phyloP scores from a whole-genome alignment of 257 asterid species.

The Ophiorrhiza pumila region DNA sequence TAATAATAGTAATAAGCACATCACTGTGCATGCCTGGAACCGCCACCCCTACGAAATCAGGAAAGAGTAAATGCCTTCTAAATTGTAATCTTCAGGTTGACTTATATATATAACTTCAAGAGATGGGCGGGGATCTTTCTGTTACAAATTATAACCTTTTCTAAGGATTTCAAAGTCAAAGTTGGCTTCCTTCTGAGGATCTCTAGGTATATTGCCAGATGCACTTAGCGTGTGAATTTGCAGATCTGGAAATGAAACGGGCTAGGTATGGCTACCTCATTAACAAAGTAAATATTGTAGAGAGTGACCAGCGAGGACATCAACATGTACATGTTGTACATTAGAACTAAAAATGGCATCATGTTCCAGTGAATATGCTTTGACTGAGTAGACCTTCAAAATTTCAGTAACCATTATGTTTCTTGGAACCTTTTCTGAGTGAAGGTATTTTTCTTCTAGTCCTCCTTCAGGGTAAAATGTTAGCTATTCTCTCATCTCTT shows the following conservation, averaged over 20 bases:
- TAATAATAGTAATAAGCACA: background rate
- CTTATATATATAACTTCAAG: background rate
- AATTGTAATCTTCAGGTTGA: conserved; percentile 2
- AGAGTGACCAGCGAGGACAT: background rate
- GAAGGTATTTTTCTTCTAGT: conserved; percentile 1
- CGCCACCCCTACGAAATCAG: background rate
- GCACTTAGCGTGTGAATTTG: background rate
- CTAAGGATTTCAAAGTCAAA: background rate
- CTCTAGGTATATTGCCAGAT: conserved; percentile 2
- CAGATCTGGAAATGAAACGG: background rate
- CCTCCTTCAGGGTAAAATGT: background rate
- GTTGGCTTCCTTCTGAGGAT: background rate
- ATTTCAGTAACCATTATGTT: background rate
- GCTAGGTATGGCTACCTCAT: background rate
- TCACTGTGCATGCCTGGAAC: background rate
- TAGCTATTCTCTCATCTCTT: background rate
- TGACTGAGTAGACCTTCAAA: background rate
- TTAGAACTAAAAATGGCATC: background rate
- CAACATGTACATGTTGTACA: too few species aligned
- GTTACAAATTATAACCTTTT: background rate
- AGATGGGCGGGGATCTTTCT: background rate
- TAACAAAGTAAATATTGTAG: background rate
- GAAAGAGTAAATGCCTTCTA: background rate
- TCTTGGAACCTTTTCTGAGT: background rate
- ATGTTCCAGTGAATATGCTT: background rate